Evolutionary conservation across 83 land plant species (phyloP).

Genomic region (Diphasiastrum complanatum): DNA sequence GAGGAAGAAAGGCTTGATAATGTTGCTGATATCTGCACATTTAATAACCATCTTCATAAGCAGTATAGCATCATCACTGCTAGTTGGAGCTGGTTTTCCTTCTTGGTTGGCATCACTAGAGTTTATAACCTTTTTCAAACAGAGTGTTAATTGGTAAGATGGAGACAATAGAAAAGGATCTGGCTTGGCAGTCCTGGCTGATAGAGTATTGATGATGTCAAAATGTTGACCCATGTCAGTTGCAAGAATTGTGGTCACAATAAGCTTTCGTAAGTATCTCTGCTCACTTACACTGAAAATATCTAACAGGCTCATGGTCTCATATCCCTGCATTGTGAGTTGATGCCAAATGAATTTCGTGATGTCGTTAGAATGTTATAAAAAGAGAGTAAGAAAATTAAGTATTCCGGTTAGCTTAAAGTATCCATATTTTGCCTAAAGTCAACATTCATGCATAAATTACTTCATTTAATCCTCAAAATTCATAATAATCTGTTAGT

Average conservation of each 20-base stretch:
- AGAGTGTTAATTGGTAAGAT: no score
- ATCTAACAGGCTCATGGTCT: slow-evolving; percentile 24
- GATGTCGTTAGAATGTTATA: neutral
- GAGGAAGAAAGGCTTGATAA: slow-evolving; percentile 33
- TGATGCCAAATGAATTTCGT: neutral
- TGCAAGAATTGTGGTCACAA: slow-evolving; percentile 27
- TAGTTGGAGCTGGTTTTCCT: slow-evolving; percentile 5
- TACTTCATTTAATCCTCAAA: neutral
- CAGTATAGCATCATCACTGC: slow-evolving; percentile 26
- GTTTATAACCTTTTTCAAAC: no score
- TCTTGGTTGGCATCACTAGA: neutral
- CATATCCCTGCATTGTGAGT: slow-evolving; percentile 21
- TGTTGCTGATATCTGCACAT: slow-evolving; percentile 42
- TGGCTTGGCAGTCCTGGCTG: slow-evolving; percentile 17
- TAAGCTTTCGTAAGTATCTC: slow-evolving; percentile 31
- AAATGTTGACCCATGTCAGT: slow-evolving; percentile 41
- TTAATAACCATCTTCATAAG: slow-evolving; percentile 31
- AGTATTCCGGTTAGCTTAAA: neutral
- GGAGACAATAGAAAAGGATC: slow-evolving; percentile 27
- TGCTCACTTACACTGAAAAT: slow-evolving; percentile 26
- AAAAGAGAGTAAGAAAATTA: neutral
- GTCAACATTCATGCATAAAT: neutral
- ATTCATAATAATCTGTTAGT: no score
- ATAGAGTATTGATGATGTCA: slow-evolving; percentile 20
- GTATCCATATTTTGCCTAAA: no score